Evolutionary conservation across 2,329 filamentous ascomycete genomes (phyloP), one percentile per base, ranked within the genome.

Genomic region (Sclerotinia borealis): DNA sequence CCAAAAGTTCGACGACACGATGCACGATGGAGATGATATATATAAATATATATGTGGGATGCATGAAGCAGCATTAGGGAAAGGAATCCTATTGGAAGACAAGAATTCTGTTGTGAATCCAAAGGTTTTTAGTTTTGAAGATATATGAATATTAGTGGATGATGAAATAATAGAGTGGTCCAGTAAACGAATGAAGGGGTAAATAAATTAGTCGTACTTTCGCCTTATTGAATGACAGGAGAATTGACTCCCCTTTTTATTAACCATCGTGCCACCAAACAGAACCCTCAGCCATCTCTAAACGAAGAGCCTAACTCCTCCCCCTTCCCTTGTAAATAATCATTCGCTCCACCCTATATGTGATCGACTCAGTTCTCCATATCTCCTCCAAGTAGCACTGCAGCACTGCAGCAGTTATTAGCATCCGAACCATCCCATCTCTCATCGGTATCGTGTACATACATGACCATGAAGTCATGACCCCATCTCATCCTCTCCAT

Each of bases 1-100:
- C 60, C 60, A 62, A 48, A 62, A 62, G 50, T 25, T 62, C 25
- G 15, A 62, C 60, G 60, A 62, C 60, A 62, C 60, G 60, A 62
- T 56, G 43, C 50, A 39, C 29, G 45, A 48, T 36, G 50, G 60
- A 56, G 60, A 37, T 36, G 50, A 52, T 15, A 52, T 52, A 34
- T 29, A n/a, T 34, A 39, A 9, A 22, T n/a, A 22, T 52, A 37
- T 4, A 0, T 47, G 43, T 6, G 4, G 8, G 19, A 45, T 56
- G 54, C 39, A 56, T 56, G 54, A 56, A 27, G 54, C 22, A 43
- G 52, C 39, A 8, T 56, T 41, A n/a, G 52, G 60, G 52, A 56
- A 31, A 25, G 9, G 10, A 10, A 58, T 39, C 60, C 50, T 29
- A 62, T 62, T 62, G 54, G 54, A 17, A 31, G 19, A 22, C 9